phyloP scores from a whole-genome alignment of 2,329 filamentous ascomycete species.

The Penicillium sp. region DNA sequence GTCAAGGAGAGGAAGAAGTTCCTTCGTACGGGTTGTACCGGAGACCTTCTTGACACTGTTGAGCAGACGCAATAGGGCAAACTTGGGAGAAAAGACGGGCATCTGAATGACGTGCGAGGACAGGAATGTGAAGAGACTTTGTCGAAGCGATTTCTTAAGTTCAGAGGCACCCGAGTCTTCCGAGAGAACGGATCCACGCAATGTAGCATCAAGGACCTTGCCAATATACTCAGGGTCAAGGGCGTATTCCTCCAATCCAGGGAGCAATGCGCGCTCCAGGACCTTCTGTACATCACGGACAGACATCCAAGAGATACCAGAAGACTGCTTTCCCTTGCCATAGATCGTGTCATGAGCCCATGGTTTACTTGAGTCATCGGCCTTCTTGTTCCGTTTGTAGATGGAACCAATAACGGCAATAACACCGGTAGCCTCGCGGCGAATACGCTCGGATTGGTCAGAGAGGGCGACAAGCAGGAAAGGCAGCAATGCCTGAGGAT shows the following conservation, averaged over 20 bases:
- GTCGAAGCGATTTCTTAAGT: slow-evolving; percentile 59
- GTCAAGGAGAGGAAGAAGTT: slow-evolving; percentile 69
- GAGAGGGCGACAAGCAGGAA: slow-evolving; percentile 71
- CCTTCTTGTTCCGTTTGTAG: slow-evolving; percentile 48
- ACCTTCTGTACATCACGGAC: slow-evolving; percentile 57
- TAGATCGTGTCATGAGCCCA: slow-evolving; percentile 67
- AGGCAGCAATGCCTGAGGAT: slow-evolving; percentile 77
- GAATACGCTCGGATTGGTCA: slow-evolving; percentile 71
- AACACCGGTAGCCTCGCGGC: slow-evolving; percentile 68
- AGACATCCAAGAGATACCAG: slow-evolving; percentile 54
- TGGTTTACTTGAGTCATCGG: slow-evolving; percentile 25
- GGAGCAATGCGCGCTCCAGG: slow-evolving; percentile 63
- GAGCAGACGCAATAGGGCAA: slow-evolving; percentile 65
- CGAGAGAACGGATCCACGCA: slow-evolving; percentile 49
- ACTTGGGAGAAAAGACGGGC: slow-evolving; percentile 65
- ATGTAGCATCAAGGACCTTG: slow-evolving; percentile 56
- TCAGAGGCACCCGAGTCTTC: slow-evolving; percentile 46
- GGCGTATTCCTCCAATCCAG: slow-evolving; percentile 76
- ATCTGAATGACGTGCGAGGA: slow-evolving; percentile 66
- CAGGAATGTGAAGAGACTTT: slow-evolving; percentile 66
- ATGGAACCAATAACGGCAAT: slow-evolving; percentile 53
- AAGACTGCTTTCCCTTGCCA: slow-evolving; percentile 49
- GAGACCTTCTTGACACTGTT: slow-evolving; percentile 69
- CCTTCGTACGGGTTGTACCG: slow-evolving; percentile 65
- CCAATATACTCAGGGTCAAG: slow-evolving; percentile 70